Percentiles rank a stretch among this genome's conserved stretches.
phyloP scores from a whole-genome alignment of 75 land plant genomes.

The Adiantum capillusveneris region DNA sequence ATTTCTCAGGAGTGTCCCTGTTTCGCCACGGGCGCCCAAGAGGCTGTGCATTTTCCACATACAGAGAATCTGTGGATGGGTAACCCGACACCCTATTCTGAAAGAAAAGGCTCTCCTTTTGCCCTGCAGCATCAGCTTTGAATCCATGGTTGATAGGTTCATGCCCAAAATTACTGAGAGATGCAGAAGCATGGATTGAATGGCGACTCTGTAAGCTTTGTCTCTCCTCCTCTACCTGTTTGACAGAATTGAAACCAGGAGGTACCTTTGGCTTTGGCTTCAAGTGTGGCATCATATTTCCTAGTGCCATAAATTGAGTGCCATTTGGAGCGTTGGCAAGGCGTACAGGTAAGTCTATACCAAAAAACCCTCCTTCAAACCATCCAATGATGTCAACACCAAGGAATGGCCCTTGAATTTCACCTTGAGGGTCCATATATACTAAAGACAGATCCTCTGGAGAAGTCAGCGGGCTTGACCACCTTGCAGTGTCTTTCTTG shows the following conservation, averaged over 20 bases:
- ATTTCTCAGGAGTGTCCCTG: background rate
- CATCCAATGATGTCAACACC: conserved; percentile 87
- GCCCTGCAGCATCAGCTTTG: conserved; percentile 16
- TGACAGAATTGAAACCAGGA: conserved; percentile 73
- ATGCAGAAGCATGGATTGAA: background rate
- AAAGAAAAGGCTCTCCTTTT: too few species aligned
- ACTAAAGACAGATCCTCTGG: conserved; percentile 74
- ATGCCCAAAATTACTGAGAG: conserved; percentile 20
- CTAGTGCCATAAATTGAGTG: conserved; percentile 61
- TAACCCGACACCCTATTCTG: background rate
- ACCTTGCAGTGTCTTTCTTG: conserved; percentile 10
- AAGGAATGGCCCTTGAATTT: conserved; percentile 87
- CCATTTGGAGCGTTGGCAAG: conserved; percentile 56
- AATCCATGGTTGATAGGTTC: conserved; percentile 13
- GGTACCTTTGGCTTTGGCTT: conserved; percentile 78
- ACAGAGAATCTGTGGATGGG: background rate
- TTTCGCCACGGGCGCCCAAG: conserved; percentile 1
- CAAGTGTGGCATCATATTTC: conserved; percentile 94
- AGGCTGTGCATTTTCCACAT: background rate
- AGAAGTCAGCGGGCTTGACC: conserved; percentile 21
- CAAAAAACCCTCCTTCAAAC: conserved; percentile 98
- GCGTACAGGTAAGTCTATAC: conserved; percentile 84
- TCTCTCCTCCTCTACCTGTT: conserved; percentile 28
- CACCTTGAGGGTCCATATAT: conserved; percentile 91
- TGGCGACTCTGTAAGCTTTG: background rate